phyloP scores from a whole-genome alignment of 306 rosid species.

The Acacia acuminata region DNA sequence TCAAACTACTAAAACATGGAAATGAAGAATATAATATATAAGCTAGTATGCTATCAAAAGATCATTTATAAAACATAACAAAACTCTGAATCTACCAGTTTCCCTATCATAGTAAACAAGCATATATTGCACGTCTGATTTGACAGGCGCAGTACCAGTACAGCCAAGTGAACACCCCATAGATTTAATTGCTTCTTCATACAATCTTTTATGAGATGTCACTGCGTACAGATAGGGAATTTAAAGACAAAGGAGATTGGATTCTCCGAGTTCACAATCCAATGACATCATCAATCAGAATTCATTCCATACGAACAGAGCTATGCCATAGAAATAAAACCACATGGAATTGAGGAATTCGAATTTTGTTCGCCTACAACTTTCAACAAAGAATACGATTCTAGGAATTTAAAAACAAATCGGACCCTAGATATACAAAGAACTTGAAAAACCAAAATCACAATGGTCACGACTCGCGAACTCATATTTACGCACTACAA shows the following conservation, averaged over 20 bases:
- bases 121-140: conserved; percentile 51
- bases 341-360: conserved; percentile 7
- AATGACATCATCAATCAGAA: conserved; percentile 26
- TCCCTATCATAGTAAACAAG: conserved; percentile 40
- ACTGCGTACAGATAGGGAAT: conserved; percentile 33
- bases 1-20: conserved; percentile 4
- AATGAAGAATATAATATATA: conserved; percentile 14
- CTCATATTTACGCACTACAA: not conserved
- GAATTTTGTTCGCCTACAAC: not conserved
- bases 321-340: conserved; percentile 17
- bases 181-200: conserved; percentile 54
- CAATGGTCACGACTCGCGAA: not conserved
- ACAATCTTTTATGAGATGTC: conserved; percentile 30
- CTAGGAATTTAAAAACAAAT: conserved; percentile 1
- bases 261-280: conserved; percentile 33
- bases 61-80: conserved; percentile 25
- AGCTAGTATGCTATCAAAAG: conserved; percentile 4
- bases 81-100: conserved; percentile 44
- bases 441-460: not conserved
- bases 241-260: conserved; percentile 28
- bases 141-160: conserved; percentile 44
- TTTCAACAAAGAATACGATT: conserved; percentile 22
- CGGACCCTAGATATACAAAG: conserved; percentile 36
- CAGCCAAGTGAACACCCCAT: conserved; percentile 56
- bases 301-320: conserved; percentile 31